A percentile compares a stretch with the other conserved stretches of the same genome.
Evolutionary conservation across 1,284 basidiomycete genomes (phyloP).

Genomic region (Volvariella surrecta): DNA sequence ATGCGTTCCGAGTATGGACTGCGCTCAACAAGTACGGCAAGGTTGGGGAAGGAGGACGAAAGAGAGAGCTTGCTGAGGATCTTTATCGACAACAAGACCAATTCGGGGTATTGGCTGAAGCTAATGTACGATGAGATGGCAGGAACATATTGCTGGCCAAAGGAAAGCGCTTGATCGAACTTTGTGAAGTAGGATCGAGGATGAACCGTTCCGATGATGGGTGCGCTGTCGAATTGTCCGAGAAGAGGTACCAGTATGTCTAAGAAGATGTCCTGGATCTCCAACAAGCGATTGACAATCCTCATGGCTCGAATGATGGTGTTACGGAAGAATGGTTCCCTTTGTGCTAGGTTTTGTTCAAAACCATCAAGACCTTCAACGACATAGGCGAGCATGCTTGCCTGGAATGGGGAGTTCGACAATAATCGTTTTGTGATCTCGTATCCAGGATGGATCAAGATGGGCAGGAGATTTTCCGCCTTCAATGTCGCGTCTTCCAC

Average conservation of each 20-base stretch:
- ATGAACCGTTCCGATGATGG: constrained; percentile 44
- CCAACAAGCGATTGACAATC: constrained; percentile 76
- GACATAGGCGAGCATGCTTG: constrained; percentile 69
- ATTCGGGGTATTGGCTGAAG: constrained; percentile 63
- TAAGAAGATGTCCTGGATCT: constrained; percentile 84
- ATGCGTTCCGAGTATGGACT: constrained; percentile 86
- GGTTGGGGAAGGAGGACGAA: constrained; percentile 50
- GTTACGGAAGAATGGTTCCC: constrained; percentile 62
- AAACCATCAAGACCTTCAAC: constrained; percentile 72
- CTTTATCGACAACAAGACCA: constrained; percentile 75
- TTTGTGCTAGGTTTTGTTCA: constrained; percentile 59
- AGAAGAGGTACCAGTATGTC: constrained; percentile 83
- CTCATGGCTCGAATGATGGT: constrained; percentile 79
- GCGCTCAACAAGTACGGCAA: constrained; percentile 77
- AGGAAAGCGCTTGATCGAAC: constrained; percentile 79
- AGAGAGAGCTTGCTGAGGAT: constrained; percentile 66
- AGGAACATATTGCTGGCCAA: constrained; percentile 69
- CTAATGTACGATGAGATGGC: constrained; percentile 79
- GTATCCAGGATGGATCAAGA: constrained; percentile 82
- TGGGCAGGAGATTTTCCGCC: constrained; percentile 41
- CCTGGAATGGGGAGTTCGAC: constrained; percentile 63
- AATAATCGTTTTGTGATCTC: constrained; percentile 79
- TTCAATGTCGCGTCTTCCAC: constrained; percentile 42
- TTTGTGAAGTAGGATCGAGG: constrained; percentile 64
- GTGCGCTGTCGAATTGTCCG: constrained; percentile 50